Base-by-base conservation (phyloP, 208 protist species). In the Leptomonas pyrrhocoris region DNA sequence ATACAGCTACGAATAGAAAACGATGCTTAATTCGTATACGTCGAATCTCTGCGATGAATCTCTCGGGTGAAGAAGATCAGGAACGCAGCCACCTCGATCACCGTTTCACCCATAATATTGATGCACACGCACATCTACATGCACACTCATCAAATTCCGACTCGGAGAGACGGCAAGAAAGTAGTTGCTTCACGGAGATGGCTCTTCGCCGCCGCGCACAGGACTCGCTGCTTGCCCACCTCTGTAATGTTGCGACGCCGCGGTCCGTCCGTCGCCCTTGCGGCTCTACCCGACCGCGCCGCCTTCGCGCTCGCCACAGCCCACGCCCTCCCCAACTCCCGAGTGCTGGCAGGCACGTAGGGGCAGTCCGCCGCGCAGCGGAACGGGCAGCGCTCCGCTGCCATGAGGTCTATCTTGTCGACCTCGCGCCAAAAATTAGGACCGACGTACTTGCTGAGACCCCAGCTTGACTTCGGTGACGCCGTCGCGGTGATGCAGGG, bases 341-440 rank as follows among this genome's bases (percentile, higher is more conserved):
- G 72, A 5, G 58, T 77, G 0, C 57, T 56, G 16, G 12, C 46
- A 6, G 57, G 40, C 59, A 80, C 80, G 66, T 77, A 83, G 1
- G 81, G 81, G 42, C 81, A 86, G 55, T 86, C 63, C 25, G 70
- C 77, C 19, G 77, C 81, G 25, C 62, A 86, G n/a, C 34, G 50
- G 43, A 83, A 86, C 7, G 81, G 81, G 45, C 81, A 86, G 16
- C 68, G 63, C 43, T 79, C 19, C 11, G 27, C 46, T 8, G 55
- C 53, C 81, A 86, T 86, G 42, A 74, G 73, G 42, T 83, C 77
- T 2, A 86, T 55, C 77, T 86, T 77, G 58, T 59, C 63, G 38
- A 67, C 27, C 2, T 75, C 51, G 0, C 49, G 23, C 48, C 42
- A 43, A 40, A 21, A 9, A 12, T 57, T 12, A 21, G 27, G 0